Evolutionary conservation across 805 yeast genomes (phyloP).

Genomic region (Saturnispora hagleri): DNA sequence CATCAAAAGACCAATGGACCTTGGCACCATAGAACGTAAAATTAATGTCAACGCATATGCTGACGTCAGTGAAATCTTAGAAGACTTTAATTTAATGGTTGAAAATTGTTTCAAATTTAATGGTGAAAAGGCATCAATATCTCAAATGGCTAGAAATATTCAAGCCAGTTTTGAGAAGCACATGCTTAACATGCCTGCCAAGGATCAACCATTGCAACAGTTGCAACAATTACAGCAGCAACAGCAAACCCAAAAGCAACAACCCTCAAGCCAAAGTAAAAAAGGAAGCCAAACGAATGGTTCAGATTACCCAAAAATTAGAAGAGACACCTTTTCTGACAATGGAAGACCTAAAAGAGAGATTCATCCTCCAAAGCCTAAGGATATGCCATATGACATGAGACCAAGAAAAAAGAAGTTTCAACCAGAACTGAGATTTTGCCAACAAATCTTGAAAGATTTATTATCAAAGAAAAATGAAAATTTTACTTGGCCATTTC

Average conservation of each 20-base stretch:
- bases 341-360: constrained; percentile 91
- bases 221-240: constrained; percentile 12
- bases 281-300: constrained; percentile 20
- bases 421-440: constrained; percentile 82
- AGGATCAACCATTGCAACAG: constrained; percentile 28
- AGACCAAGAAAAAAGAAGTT: constrained; percentile 87
- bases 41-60: constrained; percentile 62
- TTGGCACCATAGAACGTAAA: constrained; percentile 82
- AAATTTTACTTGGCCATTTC: constrained; percentile 78
- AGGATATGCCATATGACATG: constrained; percentile 84
- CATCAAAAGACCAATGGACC: constrained; percentile 85
- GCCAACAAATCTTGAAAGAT: constrained; percentile 75
- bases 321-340: constrained; percentile 56
- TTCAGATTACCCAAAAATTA: constrained; percentile 47
- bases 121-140: constrained; percentile 73
- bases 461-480: constrained; percentile 75
- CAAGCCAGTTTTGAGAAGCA: constrained; percentile 92
- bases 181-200: constrained; percentile 82
- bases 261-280: neutral
- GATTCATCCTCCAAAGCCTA: constrained; percentile 93
- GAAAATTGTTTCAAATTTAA: constrained; percentile 75
- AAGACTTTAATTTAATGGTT: constrained; percentile 80
- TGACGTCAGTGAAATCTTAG: constrained; percentile 55
- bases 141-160: constrained; percentile 85
- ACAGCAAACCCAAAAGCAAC: constrained; percentile 13